A percentile compares a stretch with the other conserved stretches of the same genome.
Evolutionary conservation across 768 basidiomycete genomes (phyloP).

Genomic region (Pluteus cervinus): DNA sequence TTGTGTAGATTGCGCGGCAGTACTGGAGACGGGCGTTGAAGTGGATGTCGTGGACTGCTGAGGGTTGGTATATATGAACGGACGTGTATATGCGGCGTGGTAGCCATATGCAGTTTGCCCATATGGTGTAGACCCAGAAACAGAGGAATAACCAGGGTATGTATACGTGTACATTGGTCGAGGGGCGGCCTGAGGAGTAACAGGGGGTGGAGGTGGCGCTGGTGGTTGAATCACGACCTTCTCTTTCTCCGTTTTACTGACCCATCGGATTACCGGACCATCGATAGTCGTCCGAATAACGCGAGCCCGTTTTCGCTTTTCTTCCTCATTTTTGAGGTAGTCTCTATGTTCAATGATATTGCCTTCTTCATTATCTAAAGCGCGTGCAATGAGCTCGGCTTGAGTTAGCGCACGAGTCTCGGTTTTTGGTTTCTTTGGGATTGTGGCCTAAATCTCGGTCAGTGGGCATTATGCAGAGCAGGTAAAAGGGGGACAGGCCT

Average conservation of each 20-base stretch:
- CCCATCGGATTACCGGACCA: conserved; percentile 68
- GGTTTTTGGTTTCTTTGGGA: conserved; percentile 56
- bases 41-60: conserved; percentile 1
- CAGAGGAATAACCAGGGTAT: conserved; percentile 5
- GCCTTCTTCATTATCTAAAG: conserved; percentile 82
- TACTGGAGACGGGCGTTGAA: conserved; percentile 1
- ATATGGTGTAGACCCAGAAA: too few species aligned
- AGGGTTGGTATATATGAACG: too few species aligned
- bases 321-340: conserved; percentile 76
- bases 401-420: conserved; percentile 58
- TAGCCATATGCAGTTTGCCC: too few species aligned
- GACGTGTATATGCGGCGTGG: too few species aligned
- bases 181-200: conserved; percentile 10
- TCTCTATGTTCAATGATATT: conserved; percentile 75
- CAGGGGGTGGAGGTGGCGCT: conserved; percentile 15
- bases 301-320: conserved; percentile 65
- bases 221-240: conserved; percentile 38
- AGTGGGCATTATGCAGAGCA: background rate
- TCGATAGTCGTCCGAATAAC: conserved; percentile 56
- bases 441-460: conserved; percentile 43
- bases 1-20: background rate
- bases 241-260: conserved; percentile 58
- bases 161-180: background rate
- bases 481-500: conserved; percentile 28
- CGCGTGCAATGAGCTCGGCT: conserved; percentile 77